Percentiles rank a stretch among this genome's conserved stretches.
These are phyloP conservation scores for Peronospora farinosa DNA, from an alignment of 352 stramenopile genomes.

Conservation along the genomic window DNA sequence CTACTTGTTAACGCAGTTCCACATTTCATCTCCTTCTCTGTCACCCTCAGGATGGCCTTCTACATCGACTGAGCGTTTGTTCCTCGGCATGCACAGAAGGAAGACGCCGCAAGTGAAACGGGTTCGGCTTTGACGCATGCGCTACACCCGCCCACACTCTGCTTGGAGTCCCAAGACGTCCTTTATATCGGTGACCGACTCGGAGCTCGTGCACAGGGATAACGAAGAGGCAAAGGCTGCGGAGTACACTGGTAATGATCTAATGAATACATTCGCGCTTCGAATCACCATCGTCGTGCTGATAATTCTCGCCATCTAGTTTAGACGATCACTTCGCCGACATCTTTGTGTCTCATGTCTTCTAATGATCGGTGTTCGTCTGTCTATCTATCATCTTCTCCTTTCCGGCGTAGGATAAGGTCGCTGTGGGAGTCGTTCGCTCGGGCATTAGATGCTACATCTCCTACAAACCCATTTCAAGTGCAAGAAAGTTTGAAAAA, in stretches of 20 bases:
- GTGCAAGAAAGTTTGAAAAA: no score
- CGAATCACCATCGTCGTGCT: conserved; percentile 32
- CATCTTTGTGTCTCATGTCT: conserved; percentile 46
- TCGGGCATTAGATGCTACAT: conserved; percentile 31
- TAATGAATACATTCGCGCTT: conserved; percentile 26
- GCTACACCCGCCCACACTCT: conserved; percentile 5
- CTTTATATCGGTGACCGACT: conserved; percentile 1
- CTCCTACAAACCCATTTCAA: conserved; percentile 28
- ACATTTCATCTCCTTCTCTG: conserved; percentile 44
- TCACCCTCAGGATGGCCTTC: conserved; percentile 43
- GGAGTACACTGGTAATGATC: conserved; percentile 28
- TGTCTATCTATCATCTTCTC: no score
- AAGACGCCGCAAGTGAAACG: conserved; percentile 26
- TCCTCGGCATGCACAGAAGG: conserved; percentile 46
- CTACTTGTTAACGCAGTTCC: conserved; percentile 53
- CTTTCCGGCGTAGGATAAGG: conserved; percentile 38
- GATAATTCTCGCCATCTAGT: conserved; percentile 31
- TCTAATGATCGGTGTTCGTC: no score
- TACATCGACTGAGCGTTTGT: conserved; percentile 38
- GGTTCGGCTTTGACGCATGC: conserved; percentile 18
- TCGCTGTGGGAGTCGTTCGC: conserved; percentile 22
- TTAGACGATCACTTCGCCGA: conserved; percentile 56
- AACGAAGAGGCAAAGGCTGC: conserved; percentile 27
- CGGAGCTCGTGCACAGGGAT: conserved; percentile 12
- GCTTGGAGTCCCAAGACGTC: conserved; percentile 33